Evolutionary conservation across 805 yeast species (phyloP), one percentile per base, ranked within the genome.

Genomic region (Clavispora vitiphila): DNA sequence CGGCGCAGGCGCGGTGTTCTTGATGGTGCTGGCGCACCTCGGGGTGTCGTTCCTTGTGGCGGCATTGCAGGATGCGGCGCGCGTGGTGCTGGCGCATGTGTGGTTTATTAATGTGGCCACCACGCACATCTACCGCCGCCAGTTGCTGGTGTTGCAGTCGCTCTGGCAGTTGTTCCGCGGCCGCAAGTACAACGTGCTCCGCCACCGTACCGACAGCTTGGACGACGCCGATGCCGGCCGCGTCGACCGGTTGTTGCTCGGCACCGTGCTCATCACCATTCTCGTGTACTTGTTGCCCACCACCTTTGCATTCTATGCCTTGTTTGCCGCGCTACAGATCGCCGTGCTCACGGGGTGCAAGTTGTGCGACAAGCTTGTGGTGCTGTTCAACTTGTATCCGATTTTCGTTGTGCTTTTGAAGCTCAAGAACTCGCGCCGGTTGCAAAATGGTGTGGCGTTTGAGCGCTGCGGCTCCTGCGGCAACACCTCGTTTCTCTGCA

Each of bases 121-220:
- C 12, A 81, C 96, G 5, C 80, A 84, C 50, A 72, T 93, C 7
- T 91, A 84, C 62, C 75, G 77, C 45, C 81, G 88, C 75, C 96
- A 87, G 54, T 60, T 85, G 16, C 74, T 74, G 29, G 74, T 82
- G 7, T 61, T 93, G 45, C 67, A 69, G 38, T 86, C 96, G 10
- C 69, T 93, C 41, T 86, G 86, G 62, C 82, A 88, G 49, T 67
- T 95, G 34, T 91, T 93, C 53, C 74, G 91, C 42, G 99, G 99
- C 1, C 85, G 84, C 61, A 89, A 90, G 61, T 83, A 80, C 51
- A 93, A 93, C 56, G 80, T 83, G 3, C 65, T 93, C 54, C 76
- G 98, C 50, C 73, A 86, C 41, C 80, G 99, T 68, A 80, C 89
- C 24, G 99, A 93, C 60, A 79, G 81, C 20, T 80, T 89, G 47